phyloP scores from a whole-genome alignment of 208 protist genomes.

The Trichomonas vaginalis region DNA sequence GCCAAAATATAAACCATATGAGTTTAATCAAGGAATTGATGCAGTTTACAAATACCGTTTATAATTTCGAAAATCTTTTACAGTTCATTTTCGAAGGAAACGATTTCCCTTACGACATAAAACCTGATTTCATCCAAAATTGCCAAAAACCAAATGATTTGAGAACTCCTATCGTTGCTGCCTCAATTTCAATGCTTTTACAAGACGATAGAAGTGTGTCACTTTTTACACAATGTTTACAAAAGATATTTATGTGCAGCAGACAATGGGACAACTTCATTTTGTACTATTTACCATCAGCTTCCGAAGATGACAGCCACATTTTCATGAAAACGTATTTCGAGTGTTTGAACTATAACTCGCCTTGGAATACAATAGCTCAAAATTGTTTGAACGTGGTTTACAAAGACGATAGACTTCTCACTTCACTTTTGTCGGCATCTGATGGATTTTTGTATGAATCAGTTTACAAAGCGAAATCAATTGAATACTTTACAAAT shows the following conservation, averaged over 20 bases:
- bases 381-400: background rate
- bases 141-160: background rate
- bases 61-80: background rate
- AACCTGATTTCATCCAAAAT: background rate
- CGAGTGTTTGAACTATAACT: background rate
- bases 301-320: background rate
- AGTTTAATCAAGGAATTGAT: background rate
- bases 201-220: background rate
- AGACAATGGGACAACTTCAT: background rate
- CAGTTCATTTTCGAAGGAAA: background rate
- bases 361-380: background rate
- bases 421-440: background rate
- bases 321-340: background rate
- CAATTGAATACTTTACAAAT: background rate
- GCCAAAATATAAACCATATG: background rate
- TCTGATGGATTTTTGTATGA: background rate
- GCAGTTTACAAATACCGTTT: background rate
- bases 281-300: background rate
- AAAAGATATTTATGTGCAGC: background rate
- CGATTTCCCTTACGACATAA: background rate
- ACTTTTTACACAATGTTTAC: background rate
- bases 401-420: background rate
- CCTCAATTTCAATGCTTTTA: background rate
- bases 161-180: background rate
- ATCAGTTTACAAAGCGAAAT: background rate